A percentile compares a stretch with the other conserved stretches of the same genome.
Conservation (phyloP, 306 rosid genomes). For the Trifolium pratense region DNA sequence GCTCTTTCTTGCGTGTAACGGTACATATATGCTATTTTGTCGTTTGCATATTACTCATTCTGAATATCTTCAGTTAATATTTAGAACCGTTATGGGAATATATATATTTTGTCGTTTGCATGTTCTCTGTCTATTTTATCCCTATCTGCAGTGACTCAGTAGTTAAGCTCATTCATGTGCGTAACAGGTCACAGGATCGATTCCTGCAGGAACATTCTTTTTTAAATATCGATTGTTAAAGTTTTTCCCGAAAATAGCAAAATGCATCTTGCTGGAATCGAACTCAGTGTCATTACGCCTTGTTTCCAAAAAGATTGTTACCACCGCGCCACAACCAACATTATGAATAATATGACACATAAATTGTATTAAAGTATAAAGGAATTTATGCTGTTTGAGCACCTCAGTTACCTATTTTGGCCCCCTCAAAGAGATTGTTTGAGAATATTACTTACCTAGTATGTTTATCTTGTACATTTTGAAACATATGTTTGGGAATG, state of each 20-base stretch:
- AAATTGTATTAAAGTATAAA: not conserved
- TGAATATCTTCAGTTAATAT: slow-evolving; percentile 10
- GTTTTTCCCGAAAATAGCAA: not conserved
- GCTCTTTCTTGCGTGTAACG: not conserved
- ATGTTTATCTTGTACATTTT: not conserved
- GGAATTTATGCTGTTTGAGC: slow-evolving; percentile 2
- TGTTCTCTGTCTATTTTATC: not conserved
- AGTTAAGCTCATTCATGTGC: slow-evolving; percentile 1
- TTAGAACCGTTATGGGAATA: not conserved
- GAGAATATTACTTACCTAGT: not conserved
- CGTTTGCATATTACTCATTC: slow-evolving; percentile 21
- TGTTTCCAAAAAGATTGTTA: not conserved
- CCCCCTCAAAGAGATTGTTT: not conserved
- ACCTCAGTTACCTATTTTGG: not conserved
- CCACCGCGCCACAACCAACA: not conserved
- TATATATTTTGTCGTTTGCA: not conserved
- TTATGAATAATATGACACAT: not conserved
- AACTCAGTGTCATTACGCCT: not conserved
- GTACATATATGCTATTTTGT: not conserved
- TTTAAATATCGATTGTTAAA: not conserved
- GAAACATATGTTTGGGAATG: not conserved
- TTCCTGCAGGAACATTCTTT: not conserved
- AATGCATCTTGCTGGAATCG: not conserved
- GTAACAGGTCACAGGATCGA: not conserved
- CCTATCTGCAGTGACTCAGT: not conserved